Evolutionary conservation across 1,139 yeast species (phyloP), one percentile per base, ranked within the genome.

Genomic region (Chernovozyma aurita): DNA sequence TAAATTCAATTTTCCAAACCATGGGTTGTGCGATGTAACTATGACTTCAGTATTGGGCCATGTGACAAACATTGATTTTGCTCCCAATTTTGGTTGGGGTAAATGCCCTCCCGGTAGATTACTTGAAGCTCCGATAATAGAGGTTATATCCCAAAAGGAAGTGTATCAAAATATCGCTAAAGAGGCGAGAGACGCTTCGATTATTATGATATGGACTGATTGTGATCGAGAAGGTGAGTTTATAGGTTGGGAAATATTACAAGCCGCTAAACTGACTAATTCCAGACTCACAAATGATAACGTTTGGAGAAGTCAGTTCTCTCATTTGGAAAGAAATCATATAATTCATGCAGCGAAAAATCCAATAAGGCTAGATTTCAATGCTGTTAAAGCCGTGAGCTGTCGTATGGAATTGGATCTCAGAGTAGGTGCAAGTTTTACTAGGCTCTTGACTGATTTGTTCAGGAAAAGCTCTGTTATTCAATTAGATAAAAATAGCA

Each of bases 151-250:
- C 14, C 65, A 66, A 46, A 54, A 59, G 42, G 72, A 70, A 18
- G 76, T 87, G 17, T 81, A 81, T 14, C 63, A 68, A n/a, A 92
- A 92, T 52, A 86, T 94, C 33, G 59, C 73, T 27, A 59, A 59
- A 3, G 90, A 88, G 52, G 86, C 92, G 3, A 55, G 80, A 28
- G 53, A 49, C 22, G 76, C 85, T 4, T 73, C 78, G 35, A 65
- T 67, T 33, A 62, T 94, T 43, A 85, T 86, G 84, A 87, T 94
- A 8, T 94, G 98, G 98, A 94, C 98, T 2, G 99, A 94, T 70
- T 92, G 97, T 61, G 99, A 94, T 66, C 70, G 98, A 30, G 99
- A 94, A 54, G 99, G 99, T 1, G 99, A 94, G 57, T 84, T 82
- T 54, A 94, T 94, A 42, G 99, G 98, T 0, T 79, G 76, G 66